Percentiles rank a stretch among this genome's conserved stretches.
phyloP scores from a whole-genome alignment of 2,329 filamentous ascomycete species.

The Aspergillus carbonarius region DNA sequence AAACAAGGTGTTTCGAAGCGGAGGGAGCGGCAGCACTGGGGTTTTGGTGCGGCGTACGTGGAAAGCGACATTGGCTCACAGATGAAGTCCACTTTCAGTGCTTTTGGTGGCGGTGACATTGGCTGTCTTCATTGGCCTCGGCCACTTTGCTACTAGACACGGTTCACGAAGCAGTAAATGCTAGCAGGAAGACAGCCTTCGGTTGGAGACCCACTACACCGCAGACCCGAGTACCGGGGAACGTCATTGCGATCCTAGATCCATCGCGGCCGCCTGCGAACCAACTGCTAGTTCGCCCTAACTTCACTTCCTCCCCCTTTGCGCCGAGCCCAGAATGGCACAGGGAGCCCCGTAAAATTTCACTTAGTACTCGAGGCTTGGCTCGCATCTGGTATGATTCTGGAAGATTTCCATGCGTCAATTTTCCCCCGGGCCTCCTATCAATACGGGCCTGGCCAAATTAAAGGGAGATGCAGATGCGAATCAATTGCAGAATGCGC shows the following conservation, averaged over 20 bases:
- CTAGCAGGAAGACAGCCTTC: not conserved
- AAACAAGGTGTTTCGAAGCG: not conserved
- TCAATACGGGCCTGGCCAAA: not conserved
- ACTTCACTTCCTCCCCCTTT: not conserved
- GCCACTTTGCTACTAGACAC: not conserved
- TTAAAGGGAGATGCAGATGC: not conserved
- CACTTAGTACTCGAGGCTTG: not conserved
- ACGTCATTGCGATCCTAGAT: not conserved
- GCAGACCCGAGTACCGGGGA: not conserved
- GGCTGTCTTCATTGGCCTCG: not conserved
- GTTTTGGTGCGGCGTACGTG: not conserved
- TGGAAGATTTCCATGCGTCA: slow-evolving; percentile 1
- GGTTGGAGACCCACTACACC: not conserved
- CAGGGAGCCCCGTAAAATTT: not conserved
- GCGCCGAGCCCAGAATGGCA: not conserved
- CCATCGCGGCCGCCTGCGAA: not conserved
- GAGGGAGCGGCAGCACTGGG: not conserved
- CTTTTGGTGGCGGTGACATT: not conserved
- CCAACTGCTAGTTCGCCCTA: not conserved
- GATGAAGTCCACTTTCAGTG: not conserved
- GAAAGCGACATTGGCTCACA: not conserved
- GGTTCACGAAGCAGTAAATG: not conserved
- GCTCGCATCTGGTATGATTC: not conserved
- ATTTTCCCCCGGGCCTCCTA: not conserved
- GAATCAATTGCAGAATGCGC: slow-evolving; percentile 1